These are phyloP conservation scores for Aspergillus tubingensis DNA, from an alignment of 2,329 filamentous ascomycete species.

Conservation along the genomic window DNA sequence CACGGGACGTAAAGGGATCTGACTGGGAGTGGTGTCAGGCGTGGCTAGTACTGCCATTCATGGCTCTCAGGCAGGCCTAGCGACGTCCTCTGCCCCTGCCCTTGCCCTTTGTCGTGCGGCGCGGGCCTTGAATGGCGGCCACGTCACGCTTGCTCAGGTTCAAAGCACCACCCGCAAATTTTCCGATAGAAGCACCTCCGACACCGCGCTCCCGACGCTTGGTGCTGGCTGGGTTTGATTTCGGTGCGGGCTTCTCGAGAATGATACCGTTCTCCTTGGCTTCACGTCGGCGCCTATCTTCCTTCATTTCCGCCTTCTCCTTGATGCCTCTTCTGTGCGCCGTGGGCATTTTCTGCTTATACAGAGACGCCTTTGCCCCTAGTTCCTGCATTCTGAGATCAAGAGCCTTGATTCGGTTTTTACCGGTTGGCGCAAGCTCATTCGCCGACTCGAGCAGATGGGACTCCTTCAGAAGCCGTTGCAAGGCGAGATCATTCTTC, in stretches of 20 bases:
- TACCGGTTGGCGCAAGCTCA: constrained; percentile 62
- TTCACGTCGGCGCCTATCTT: constrained; percentile 71
- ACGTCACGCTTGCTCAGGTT: constrained; percentile 78
- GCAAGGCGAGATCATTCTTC: constrained; percentile 88
- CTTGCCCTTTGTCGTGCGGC: constrained; percentile 11
- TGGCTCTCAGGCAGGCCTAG: constrained; percentile 11
- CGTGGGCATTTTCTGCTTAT: constrained; percentile 85
- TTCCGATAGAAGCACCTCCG: constrained; percentile 77
- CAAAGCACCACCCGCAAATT: constrained; percentile 75
- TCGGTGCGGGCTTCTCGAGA: constrained; percentile 62
- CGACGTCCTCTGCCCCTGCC: constrained; percentile 31
- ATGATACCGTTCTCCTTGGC: constrained; percentile 90
- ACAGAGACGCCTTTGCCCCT: constrained; percentile 74
- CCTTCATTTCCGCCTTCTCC: constrained; percentile 64
- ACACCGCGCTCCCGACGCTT: constrained; percentile 62
- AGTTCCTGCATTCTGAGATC: constrained; percentile 82
- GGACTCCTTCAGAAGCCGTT: constrained; percentile 86
- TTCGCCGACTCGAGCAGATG: constrained; percentile 72
- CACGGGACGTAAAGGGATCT: constrained; percentile 1
- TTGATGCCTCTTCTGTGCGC: constrained; percentile 81
- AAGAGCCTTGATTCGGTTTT: constrained; percentile 75
- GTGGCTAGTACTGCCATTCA: background rate
- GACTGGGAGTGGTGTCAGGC: constrained; percentile 1
- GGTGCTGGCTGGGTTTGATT: constrained; percentile 36
- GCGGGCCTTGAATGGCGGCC: constrained; percentile 55